phyloP scores from a whole-genome alignment of 441 rosid species.

The Eutrema salsugineum region DNA sequence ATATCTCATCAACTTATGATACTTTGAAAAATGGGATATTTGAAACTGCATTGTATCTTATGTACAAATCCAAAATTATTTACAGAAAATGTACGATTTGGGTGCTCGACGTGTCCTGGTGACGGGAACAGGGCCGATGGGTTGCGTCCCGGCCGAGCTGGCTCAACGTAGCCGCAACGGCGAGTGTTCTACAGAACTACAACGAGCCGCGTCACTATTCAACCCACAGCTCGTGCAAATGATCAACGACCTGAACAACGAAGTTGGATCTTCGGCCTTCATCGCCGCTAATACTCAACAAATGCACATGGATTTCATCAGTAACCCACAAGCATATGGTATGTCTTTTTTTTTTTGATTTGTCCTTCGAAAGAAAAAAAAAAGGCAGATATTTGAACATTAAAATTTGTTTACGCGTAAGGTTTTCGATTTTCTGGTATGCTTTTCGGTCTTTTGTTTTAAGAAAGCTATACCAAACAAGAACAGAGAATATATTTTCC shows the following conservation, averaged over 20 bases:
- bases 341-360: neutral
- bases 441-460: too few species aligned
- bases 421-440: too few species aligned
- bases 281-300: constrained; percentile 48
- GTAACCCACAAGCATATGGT: constrained; percentile 67
- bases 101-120: constrained; percentile 83
- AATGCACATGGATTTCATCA: constrained; percentile 62
- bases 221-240: constrained; percentile 71
- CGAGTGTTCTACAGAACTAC: constrained; percentile 61
- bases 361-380: too few species aligned
- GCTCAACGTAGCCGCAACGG: constrained; percentile 65
- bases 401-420: too few species aligned
- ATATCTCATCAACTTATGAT: neutral
- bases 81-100: constrained; percentile 58
- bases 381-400: neutral
- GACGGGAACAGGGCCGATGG: constrained; percentile 88
- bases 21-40: neutral
- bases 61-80: neutral
- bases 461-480: too few species aligned
- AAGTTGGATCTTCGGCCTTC: constrained; percentile 57
- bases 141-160: constrained; percentile 82
- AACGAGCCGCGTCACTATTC: constrained; percentile 61
- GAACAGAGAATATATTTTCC: too few species aligned
- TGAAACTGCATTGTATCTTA: neutral
- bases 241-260: constrained; percentile 49